Percentiles rank a stretch among this genome's conserved stretches.
Evolutionary conservation across 2,329 filamentous ascomycete genomes (phyloP).

Genomic region (Aspergillus sp.): DNA sequence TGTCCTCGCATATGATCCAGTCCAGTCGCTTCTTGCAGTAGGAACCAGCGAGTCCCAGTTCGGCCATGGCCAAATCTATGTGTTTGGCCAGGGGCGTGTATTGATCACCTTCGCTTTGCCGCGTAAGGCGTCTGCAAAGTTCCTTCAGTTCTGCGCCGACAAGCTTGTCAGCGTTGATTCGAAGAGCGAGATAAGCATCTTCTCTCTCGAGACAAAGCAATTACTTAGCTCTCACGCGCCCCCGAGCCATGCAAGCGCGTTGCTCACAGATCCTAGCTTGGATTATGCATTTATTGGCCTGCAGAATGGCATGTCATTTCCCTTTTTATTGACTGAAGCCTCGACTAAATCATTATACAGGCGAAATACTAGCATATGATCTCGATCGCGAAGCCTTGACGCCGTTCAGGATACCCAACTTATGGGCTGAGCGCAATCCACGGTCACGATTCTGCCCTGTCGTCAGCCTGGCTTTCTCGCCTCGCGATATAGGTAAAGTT

Average conservation of each 20-base stretch:
- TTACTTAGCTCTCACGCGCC: conserved; percentile 73
- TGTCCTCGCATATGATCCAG: conserved; percentile 85
- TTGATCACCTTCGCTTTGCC: conserved; percentile 73
- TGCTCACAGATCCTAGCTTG: conserved; percentile 85
- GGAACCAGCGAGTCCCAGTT: conserved; percentile 88
- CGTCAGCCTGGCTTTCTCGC: conserved; percentile 82
- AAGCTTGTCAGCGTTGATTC: conserved; percentile 83
- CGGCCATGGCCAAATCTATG: conserved; percentile 83
- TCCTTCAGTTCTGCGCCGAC: conserved; percentile 82
- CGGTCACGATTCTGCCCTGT: conserved; percentile 68
- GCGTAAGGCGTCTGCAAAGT: conserved; percentile 73
- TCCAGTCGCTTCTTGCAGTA: conserved; percentile 90
- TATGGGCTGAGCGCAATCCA: conserved; percentile 78
- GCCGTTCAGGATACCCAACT: conserved; percentile 80
- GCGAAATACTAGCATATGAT: conserved; percentile 91
- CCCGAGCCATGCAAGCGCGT: conserved; percentile 72
- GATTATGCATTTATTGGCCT: conserved; percentile 91
- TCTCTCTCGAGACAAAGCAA: conserved; percentile 73
- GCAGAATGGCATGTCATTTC: conserved; percentile 60
- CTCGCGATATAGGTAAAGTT: conserved; percentile 87
- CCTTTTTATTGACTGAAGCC: neutral
- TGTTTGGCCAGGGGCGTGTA: conserved; percentile 83
- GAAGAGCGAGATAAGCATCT: conserved; percentile 83
- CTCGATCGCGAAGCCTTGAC: conserved; percentile 79
- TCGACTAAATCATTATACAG: conserved; percentile 32